Percentiles rank a stretch among this genome's conserved stretches.
These are phyloP conservation scores for Dysphania ambrosioides DNA, from an alignment of 148 eudicot genomes.

Conservation along the genomic window DNA sequence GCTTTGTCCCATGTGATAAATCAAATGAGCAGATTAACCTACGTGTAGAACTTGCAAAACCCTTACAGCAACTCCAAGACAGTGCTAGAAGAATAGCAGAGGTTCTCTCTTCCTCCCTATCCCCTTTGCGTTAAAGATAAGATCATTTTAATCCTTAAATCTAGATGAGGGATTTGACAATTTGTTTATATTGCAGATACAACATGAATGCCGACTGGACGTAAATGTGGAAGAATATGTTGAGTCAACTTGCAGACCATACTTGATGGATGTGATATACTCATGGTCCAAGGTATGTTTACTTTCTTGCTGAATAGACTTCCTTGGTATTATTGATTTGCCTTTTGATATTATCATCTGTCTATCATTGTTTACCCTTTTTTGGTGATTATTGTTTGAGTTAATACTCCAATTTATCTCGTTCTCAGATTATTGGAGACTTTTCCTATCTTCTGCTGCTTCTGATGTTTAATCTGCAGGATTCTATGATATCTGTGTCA, in stretches of 20 bases:
- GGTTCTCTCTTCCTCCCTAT: conserved; percentile 36
- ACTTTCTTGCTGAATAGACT: background rate
- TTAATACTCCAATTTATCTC: background rate
- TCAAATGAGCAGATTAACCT: conserved; percentile 85
- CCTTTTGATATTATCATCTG: background rate
- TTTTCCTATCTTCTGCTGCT: background rate
- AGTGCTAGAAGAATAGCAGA: conserved; percentile 97
- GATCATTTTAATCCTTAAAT: background rate
- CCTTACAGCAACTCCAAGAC: conserved; percentile 92
- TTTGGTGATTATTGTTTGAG: no score
- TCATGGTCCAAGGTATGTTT: conserved; percentile 88
- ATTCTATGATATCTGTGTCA: background rate
- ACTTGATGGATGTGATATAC: conserved; percentile 96
- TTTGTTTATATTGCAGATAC: conserved; percentile 58
- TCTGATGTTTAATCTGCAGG: conserved; percentile 5
- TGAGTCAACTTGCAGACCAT: conserved; percentile 83
- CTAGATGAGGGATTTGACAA: background rate
- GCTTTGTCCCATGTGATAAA: conserved; percentile 86
- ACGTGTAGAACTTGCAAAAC: conserved; percentile 85
- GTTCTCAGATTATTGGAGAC: background rate
- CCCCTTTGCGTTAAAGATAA: background rate
- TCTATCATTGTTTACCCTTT: background rate
- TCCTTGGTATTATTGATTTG: background rate
- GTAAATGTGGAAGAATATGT: conserved; percentile 91
- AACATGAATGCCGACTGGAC: conserved; percentile 89